Percentiles rank a stretch among this genome's conserved stretches.
Conservation (phyloP, 148 eudicot genomes). For the Fagopyrum esculentum region DNA sequence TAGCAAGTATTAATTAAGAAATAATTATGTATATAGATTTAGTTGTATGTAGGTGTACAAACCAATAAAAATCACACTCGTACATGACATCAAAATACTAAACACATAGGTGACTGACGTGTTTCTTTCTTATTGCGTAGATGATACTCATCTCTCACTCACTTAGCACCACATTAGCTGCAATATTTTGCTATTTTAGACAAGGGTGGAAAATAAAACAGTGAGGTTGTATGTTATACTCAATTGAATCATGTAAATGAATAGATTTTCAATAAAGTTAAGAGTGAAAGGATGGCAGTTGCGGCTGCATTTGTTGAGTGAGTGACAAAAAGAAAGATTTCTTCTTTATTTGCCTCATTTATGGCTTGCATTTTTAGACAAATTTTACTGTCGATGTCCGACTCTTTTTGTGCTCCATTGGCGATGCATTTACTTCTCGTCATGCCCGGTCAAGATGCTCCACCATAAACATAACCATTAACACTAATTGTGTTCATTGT, state of each 20-base stretch:
- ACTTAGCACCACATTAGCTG: too few relatives aligned
- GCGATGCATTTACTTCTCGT: too few relatives aligned
- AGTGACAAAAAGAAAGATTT: neutral
- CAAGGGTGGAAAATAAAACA: too few relatives aligned
- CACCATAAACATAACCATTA: too few relatives aligned
- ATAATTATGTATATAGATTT: neutral
- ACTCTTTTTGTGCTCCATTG: neutral
- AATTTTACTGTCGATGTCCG: neutral
- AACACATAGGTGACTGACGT: too few relatives aligned
- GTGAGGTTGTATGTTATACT: neutral
- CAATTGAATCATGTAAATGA: neutral
- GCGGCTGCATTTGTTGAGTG: neutral
- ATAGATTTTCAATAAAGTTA: neutral
- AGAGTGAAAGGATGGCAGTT: neutral
- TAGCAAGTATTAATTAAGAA: neutral
- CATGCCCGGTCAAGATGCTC: too few relatives aligned
- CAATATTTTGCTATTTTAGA: too few relatives aligned
- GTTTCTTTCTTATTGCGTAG: too few relatives aligned
- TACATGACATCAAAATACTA: too few relatives aligned
- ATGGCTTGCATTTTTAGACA: neutral
- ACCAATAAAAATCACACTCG: neutral
- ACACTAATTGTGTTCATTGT: too few relatives aligned
- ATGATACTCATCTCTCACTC: too few relatives aligned
- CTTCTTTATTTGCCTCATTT: neutral
- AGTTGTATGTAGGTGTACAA: neutral